Evolutionary conservation across 345 rosid species (phyloP).

Genomic region (Hibiscus tridactylites): DNA sequence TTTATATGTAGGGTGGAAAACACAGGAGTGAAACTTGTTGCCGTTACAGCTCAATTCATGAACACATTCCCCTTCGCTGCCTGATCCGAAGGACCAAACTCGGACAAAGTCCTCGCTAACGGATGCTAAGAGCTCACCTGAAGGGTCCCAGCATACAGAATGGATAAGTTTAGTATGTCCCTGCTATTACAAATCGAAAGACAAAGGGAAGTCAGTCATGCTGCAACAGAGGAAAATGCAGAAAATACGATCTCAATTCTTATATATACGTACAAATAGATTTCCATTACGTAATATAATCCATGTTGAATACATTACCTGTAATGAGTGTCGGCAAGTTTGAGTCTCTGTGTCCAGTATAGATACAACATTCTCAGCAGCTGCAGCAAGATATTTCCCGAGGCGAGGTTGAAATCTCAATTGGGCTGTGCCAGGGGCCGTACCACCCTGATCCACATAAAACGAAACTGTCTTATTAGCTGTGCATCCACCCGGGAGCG

Average conservation of each 20-base stretch:
- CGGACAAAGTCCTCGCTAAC: conserved; percentile 90
- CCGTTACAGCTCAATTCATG: conserved; percentile 86
- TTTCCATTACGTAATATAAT: neutral
- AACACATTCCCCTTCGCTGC: conserved; percentile 80
- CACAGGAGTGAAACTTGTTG: conserved; percentile 77
- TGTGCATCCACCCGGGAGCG: neutral
- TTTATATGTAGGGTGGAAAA: conserved; percentile 71
- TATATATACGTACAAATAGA: neutral
- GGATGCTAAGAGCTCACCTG: conserved; percentile 78
- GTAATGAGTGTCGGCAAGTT: conserved; percentile 57
- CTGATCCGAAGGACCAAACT: conserved; percentile 85
- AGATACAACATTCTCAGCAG: conserved; percentile 69
- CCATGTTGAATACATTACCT: conserved; percentile 31
- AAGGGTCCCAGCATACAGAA: conserved; percentile 88
- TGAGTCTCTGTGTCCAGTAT: conserved; percentile 84
- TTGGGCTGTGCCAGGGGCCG: conserved; percentile 59
- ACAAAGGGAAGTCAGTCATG: neutral
- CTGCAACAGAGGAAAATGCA: neutral
- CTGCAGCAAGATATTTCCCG: conserved; percentile 88
- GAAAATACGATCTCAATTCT: neutral
- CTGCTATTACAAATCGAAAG: conserved; percentile 25
- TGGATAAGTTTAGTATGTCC: conserved; percentile 71
- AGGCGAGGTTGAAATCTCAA: conserved; percentile 72
- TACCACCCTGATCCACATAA: conserved; percentile 55
- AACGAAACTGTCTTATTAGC: conserved; percentile 1